Conservation (phyloP, 2,329 filamentous ascomycete species). For the Ophiostoma ips region DNA sequence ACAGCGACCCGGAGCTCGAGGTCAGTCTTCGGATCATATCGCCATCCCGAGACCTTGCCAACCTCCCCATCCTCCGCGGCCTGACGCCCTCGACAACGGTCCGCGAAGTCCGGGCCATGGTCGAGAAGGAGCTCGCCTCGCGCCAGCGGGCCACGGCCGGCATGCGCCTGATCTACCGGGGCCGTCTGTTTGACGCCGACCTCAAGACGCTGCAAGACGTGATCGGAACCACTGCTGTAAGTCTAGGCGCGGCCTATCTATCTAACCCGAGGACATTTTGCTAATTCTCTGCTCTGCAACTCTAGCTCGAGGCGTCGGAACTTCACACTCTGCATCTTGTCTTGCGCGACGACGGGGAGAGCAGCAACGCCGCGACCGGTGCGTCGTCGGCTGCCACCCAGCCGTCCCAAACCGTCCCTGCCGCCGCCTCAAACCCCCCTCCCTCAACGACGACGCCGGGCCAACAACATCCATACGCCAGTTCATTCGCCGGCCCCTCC, state of each 20-base stretch:
- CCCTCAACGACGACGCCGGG: not conserved
- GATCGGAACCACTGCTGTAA: conserved; percentile 10
- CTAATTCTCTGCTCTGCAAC: not conserved
- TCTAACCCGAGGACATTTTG: no score
- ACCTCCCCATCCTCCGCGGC: conserved; percentile 6
- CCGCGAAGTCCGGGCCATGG: conserved; percentile 6
- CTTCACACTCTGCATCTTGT: conserved; percentile 6
- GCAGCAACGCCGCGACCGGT: not conserved
- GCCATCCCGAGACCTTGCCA: conserved; percentile 6
- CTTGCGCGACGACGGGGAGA: not conserved
- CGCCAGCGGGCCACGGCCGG: conserved; percentile 5
- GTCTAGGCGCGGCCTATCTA: not conserved
- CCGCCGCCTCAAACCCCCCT: no score
- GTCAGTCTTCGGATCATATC: conserved; percentile 11
- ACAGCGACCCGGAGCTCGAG: not conserved
- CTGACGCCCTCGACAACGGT: conserved; percentile 7
- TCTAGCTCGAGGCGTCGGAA: not conserved
- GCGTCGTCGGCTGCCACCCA: not conserved
- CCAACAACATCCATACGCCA: not conserved
- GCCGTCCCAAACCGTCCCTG: no score
- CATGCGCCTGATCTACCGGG: conserved; percentile 13
- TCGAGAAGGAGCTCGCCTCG: conserved; percentile 3
- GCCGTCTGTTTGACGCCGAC: conserved; percentile 10
- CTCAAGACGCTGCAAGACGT: conserved; percentile 7
- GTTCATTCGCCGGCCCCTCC: not conserved